Evolutionary conservation across 2,329 filamentous ascomycete species (phyloP).

Genomic region (Neofusicoccum laricinum): DNA sequence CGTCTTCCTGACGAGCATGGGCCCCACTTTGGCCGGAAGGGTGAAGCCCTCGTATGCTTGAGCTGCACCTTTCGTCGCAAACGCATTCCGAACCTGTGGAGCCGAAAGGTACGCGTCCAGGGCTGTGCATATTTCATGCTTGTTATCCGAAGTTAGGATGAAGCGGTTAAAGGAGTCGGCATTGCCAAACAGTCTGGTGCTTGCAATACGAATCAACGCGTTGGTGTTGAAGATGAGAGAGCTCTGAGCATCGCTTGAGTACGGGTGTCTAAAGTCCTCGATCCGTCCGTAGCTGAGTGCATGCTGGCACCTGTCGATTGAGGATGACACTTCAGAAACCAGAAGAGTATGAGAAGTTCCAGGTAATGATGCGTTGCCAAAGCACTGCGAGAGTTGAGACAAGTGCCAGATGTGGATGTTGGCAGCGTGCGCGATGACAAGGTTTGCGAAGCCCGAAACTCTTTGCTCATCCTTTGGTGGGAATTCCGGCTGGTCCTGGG

Average conservation of each 20-base stretch:
- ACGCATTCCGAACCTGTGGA: slow-evolving; percentile 24
- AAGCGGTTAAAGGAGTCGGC: slow-evolving; percentile 27
- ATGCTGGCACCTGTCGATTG: slow-evolving; percentile 26
- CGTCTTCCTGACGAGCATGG: slow-evolving; percentile 30
- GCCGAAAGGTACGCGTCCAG: slow-evolving; percentile 25
- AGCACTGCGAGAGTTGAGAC: slow-evolving; percentile 30
- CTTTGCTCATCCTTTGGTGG: slow-evolving; percentile 16
- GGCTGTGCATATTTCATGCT: slow-evolving; percentile 24
- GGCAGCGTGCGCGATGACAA: slow-evolving; percentile 35
- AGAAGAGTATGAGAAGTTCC: neutral
- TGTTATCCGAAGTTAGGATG: slow-evolving; percentile 26
- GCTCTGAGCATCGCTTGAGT: slow-evolving; percentile 25
- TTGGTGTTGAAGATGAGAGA: slow-evolving; percentile 35
- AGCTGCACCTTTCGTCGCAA: slow-evolving; percentile 26
- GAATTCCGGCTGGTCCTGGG: slow-evolving; percentile 18
- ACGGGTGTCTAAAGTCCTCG: slow-evolving; percentile 17
- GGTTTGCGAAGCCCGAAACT: slow-evolving; percentile 26
- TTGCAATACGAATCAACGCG: slow-evolving; percentile 32
- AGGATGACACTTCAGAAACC: slow-evolving; percentile 20
- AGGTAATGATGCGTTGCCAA: slow-evolving; percentile 17
- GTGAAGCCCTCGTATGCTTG: slow-evolving; percentile 29
- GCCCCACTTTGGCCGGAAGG: slow-evolving; percentile 27
- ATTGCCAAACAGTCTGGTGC: slow-evolving; percentile 30
- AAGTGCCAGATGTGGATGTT: slow-evolving; percentile 36
- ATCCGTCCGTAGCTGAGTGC: slow-evolving; percentile 14